Base-by-base conservation (phyloP, 169 alveolate species). In the Eimeria sp. region DNA sequence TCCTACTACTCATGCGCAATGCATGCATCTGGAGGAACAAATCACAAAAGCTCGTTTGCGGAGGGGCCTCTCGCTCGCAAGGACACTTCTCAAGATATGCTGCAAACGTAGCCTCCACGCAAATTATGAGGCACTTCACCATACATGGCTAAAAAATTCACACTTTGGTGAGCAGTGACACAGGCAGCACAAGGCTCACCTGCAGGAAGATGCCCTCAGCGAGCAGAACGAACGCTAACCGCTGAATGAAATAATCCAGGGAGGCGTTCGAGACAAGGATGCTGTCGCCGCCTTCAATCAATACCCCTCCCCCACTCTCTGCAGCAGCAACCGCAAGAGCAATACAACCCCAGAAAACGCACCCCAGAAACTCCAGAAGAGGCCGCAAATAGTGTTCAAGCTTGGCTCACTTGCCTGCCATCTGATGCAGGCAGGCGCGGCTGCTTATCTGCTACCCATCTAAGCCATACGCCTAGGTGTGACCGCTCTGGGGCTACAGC, bases 191-290 rank as follows among this genome's bases (percentile, higher is more conserved):
- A 51, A n/a, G 20, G 73, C 51, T 27, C 47, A 94, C 96, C 96
- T 94, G 96, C 34, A 94, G 82, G 63, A 87, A 83, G 80, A 94
- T 73, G 67, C 96, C 96, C 75, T 94, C 96, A 30, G 34, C 84
- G n/a, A 94, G 89, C n/a, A 63, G 40, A 16, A 94, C 94, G 13
- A 49, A 70, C 30, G 67, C 67, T 43, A 94, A 61, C 54, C 96
- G 96, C 45, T 65, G 96, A 18, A 94, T 94, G 89, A 78, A 94
- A n/a, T 83, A 67, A 54, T 94, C 96, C 82, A 94, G 40, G 13
- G 88, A 78, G 9, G 58, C 94, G 89, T 94, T 94, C 11, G 80
- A 57, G 70, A 94, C 95, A 45, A 57, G 51, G 3, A 83, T 47
- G 14, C 40, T 51, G 2, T 45, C 67, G 22, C 96, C 93, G 43